Base-by-base conservation (phyloP, 1,284 basidiomycete genomes). In the Puccinia polysora region DNA sequence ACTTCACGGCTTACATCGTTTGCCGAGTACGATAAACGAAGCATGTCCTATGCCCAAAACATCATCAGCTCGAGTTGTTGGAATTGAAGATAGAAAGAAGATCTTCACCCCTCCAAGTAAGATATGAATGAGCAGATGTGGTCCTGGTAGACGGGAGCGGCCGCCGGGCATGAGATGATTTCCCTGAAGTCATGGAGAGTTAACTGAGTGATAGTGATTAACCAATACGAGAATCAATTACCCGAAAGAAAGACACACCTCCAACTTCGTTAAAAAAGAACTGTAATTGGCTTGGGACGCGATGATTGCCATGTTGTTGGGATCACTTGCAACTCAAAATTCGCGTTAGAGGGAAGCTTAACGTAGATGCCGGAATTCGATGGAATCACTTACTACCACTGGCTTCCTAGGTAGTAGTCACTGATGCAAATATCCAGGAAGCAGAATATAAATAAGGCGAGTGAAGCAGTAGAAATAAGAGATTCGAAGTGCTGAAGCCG, bases 51-150 rank as follows among this genome's bases (percentile, higher is more conserved):
- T 25, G 40, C 40, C 30, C 2, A 15, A 36, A 32, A 15, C 25
- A 23, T 34, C 4, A n/a, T 56, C 23, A 68, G 53, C 38, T 47
- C 7, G 32, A n/a, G 12, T 20, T 8, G 14, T 12, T 0, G 32
- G 28, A 56, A n/a, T n/a, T n/a, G n/a, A n/a, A n/a, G n/a, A n/a
- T 43, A 23, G 14, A 47, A 25, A 34, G 18, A 3, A 32, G 4
- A 32, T 50, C 14, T 56, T n/a, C 50, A 69, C 67, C 43, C 67
- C 67, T 6, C 67, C 67, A 15, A 69, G 43, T 23, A 69, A 50
- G 6, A 43, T 34, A 30, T 69, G 67, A 5, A 69, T 47, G 15
- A 69, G 34, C n/a, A 38, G 34, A 53, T 69, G 67, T 49, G 67
- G 67, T 20, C 56, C 67, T 15, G 56, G 55, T n/a, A 56, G 30